Evolutionary conservation across 805 yeast species (phyloP).

Genomic region (Saitoella complicata): DNA sequence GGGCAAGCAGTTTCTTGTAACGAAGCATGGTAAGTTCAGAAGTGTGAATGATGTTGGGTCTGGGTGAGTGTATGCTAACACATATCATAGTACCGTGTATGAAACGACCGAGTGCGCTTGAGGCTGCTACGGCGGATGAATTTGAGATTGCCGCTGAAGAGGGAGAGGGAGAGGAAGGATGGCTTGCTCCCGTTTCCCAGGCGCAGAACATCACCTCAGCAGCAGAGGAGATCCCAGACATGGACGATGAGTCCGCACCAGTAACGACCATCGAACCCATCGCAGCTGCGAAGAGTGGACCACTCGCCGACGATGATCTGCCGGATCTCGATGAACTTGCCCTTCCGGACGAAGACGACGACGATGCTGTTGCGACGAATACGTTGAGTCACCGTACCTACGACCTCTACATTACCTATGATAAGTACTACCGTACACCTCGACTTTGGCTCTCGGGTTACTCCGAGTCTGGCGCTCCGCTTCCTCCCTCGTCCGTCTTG

Average conservation of each 20-base stretch:
- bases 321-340: slow-evolving; percentile 11
- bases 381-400: slow-evolving; percentile 37
- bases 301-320: slow-evolving; percentile 17
- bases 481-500: slow-evolving; percentile 80
- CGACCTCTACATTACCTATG: slow-evolving; percentile 80
- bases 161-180: slow-evolving; percentile 23
- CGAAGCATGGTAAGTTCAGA: slow-evolving; percentile 70
- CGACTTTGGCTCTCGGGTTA: slow-evolving; percentile 85
- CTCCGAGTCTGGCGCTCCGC: slow-evolving; percentile 66
- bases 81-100: slow-evolving; percentile 25
- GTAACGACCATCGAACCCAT: too few species aligned
- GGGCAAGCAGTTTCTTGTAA: slow-evolving; percentile 75
- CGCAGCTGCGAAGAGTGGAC: slow-evolving; percentile 8
- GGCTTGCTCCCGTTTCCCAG: too few species aligned
- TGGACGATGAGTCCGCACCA: too few species aligned
- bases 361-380: slow-evolving; percentile 12
- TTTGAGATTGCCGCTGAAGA: slow-evolving; percentile 7
- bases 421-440: slow-evolving; percentile 91
- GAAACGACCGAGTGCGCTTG: slow-evolving; percentile 7
- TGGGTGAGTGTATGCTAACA: too few species aligned
- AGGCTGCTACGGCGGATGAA: not conserved
- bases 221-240: too few species aligned
- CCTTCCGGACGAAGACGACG: slow-evolving; percentile 6
- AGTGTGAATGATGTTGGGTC: too few species aligned
- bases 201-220: too few species aligned